Evolutionary conservation across 257 asterid genomes (phyloP).

Genomic region (Thymus mandschuricus): DNA sequence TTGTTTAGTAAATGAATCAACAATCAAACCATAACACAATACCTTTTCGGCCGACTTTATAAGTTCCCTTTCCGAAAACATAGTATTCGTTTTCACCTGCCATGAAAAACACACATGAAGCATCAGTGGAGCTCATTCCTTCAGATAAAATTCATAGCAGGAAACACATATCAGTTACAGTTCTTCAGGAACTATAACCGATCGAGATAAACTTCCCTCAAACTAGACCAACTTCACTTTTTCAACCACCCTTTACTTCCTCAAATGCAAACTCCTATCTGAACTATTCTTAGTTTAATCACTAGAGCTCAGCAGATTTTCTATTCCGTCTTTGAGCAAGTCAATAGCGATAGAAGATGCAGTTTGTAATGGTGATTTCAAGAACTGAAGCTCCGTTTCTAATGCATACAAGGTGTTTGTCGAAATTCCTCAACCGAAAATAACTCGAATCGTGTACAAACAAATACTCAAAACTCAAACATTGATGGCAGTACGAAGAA

Average conservation of each 20-base stretch:
- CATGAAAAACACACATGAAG: conserved; percentile 29
- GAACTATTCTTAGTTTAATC: conserved; percentile 1
- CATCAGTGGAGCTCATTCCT: conserved; percentile 27
- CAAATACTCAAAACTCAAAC: background rate
- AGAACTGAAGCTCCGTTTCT: conserved; percentile 14
- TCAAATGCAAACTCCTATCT: background rate
- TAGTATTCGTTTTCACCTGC: conserved; percentile 83
- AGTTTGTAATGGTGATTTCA: background rate
- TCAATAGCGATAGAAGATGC: background rate
- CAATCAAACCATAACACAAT: conserved; percentile 18
- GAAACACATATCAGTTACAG: background rate
- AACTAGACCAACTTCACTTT: background rate
- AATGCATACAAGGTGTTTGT: conserved; percentile 33
- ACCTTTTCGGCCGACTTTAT: conserved; percentile 97
- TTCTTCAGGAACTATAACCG: background rate
- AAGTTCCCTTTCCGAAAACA: conserved; percentile 76
- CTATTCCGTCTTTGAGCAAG: background rate
- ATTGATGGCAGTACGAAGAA: background rate
- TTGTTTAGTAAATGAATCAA: conserved; percentile 15
- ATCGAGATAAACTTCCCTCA: background rate
- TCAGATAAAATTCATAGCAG: conserved; percentile 14
- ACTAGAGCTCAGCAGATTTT: conserved; percentile 15
- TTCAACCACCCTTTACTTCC: background rate
- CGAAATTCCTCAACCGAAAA: conserved; percentile 35
- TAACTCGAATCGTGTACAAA: conserved; percentile 5